Conservation (phyloP, 495 filamentous ascomycete genomes). For the Penicillium silybi region DNA sequence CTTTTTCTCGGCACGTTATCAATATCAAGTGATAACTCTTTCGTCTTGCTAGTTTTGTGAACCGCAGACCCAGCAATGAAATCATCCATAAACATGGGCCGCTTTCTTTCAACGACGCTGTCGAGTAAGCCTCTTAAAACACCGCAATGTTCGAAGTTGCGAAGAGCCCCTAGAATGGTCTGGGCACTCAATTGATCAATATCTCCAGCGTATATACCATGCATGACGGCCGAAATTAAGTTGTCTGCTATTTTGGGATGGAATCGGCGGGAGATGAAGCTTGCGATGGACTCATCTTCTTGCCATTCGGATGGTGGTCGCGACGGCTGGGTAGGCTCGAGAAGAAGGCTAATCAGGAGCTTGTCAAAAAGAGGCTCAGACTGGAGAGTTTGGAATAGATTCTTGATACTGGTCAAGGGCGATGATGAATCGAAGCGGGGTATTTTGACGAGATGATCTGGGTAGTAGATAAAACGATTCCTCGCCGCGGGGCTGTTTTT, state of each 20-base stretch:
- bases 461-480: constrained; percentile 88
- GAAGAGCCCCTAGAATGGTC: constrained; percentile 52
- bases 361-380: constrained; percentile 63
- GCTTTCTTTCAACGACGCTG: not conserved
- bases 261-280: constrained; percentile 59
- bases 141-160: constrained; percentile 46
- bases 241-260: constrained; percentile 63
- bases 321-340: constrained; percentile 33
- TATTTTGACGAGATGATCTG: constrained; percentile 69
- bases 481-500: constrained; percentile 45
- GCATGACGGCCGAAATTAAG: constrained; percentile 69
- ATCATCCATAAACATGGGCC: constrained; percentile 24
- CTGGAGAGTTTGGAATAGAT: constrained; percentile 31
- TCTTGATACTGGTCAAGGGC: constrained; percentile 27
- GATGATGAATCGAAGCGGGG: constrained; percentile 46
- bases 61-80: constrained; percentile 20
- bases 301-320: constrained; percentile 16
- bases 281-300: constrained; percentile 68
- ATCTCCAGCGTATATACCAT: constrained; percentile 95
- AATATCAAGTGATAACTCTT: constrained; percentile 5
- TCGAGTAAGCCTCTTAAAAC: constrained; percentile 14
- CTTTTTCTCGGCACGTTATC: constrained; percentile 20
- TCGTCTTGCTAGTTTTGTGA: too few relatives aligned
- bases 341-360: constrained; percentile 32
- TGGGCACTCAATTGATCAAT: constrained; percentile 72